Evolutionary conservation across 371 early-diverging fungal species (phyloP), one percentile per base, ranked within the genome.

Genomic region (Mucor sp.): DNA sequence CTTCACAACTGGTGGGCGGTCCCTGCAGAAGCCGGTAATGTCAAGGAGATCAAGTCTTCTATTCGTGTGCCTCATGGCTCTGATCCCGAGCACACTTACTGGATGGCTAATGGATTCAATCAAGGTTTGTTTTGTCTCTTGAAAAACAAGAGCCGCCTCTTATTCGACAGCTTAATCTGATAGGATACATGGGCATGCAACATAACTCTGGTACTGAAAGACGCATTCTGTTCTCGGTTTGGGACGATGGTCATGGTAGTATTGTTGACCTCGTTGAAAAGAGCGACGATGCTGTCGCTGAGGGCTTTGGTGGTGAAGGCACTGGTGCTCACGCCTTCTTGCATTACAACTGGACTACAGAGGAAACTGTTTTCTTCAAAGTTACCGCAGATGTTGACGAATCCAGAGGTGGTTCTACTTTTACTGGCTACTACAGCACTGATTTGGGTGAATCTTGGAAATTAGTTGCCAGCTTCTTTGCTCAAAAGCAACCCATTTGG

Each of bases 151-250:
- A 14, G 14, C 1, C 37, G 1, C 37, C 37, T 14, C 14, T 37
- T 14, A 37, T 4, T 37, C 37, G 0, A 37, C 0, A 14, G 11
- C 8, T 37, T 14, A 14, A 2, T 25, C 25, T 28, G 8, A 27
- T 35, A 55, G 71, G 71, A 4, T 71, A 71, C 28, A 66, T 71
- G 62, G 71, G 71, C 5, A 66, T 71, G 59, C 71, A 71, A n/a
- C 60, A 48, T 60, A 71, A 71, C 39, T 57, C 58, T 14, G 62
- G 23, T 19, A 58, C 66, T 15, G 60, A 62, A 8, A 62, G 63
- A 55, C 62, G 67, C 15, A 59, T 71, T 15, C 43, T 66, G 6
- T 71, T 71, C 32, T 35, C 71, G 21, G 28, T 71, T 1, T 71
- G 71, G 71, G 68, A 68, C 39, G 30, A 68, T 47, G 68, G 68